A percentile compares a stretch with the other conserved stretches of the same genome.
Evolutionary conservation across 257 asterid genomes (phyloP).

Genomic region (Plantago elongata): DNA sequence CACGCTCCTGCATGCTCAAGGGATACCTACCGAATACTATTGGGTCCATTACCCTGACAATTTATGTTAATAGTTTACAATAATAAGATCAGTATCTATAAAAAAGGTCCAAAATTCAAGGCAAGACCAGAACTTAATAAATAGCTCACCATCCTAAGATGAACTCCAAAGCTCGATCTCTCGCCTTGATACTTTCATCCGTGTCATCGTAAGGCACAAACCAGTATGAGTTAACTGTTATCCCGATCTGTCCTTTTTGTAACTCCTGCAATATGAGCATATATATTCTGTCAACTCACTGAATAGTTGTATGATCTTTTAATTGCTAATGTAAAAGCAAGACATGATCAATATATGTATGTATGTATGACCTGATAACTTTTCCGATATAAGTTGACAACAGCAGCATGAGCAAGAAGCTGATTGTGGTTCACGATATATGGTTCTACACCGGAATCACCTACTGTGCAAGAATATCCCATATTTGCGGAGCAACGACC

Average conservation of each 20-base stretch:
- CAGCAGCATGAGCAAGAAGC: conserved; percentile 45
- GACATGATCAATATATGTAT: too few relatives aligned
- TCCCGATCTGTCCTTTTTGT: conserved; percentile 35
- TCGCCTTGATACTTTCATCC: conserved; percentile 6
- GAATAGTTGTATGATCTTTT: too few relatives aligned
- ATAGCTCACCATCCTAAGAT: conserved; percentile 51
- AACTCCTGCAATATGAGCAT: conserved; percentile 13
- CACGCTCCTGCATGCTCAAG: conserved; percentile 23
- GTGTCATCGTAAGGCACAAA: conserved; percentile 26
- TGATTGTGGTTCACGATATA: conserved; percentile 45
- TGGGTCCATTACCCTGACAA: conserved; percentile 33
- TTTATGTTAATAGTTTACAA: too few relatives aligned
- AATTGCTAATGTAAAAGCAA: too few relatives aligned
- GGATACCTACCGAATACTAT: conserved; percentile 32
- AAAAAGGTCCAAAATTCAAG: too few relatives aligned
- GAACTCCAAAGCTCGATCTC: conserved; percentile 38
- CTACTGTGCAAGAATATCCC: conserved; percentile 25
- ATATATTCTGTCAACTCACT: too few relatives aligned
- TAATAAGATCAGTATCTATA: background rate
- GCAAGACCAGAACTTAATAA: too few relatives aligned
- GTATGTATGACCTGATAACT: conserved; percentile 35
- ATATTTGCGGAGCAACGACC: conserved; percentile 37
- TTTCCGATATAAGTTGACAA: conserved; percentile 33
- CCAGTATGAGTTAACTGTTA: conserved; percentile 25
- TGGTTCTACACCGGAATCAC: conserved; percentile 49